These are phyloP conservation scores for Aspergillus oerlinghausenensis DNA, from an alignment of 2,329 filamentous ascomycete species.

Conservation along the genomic window DNA sequence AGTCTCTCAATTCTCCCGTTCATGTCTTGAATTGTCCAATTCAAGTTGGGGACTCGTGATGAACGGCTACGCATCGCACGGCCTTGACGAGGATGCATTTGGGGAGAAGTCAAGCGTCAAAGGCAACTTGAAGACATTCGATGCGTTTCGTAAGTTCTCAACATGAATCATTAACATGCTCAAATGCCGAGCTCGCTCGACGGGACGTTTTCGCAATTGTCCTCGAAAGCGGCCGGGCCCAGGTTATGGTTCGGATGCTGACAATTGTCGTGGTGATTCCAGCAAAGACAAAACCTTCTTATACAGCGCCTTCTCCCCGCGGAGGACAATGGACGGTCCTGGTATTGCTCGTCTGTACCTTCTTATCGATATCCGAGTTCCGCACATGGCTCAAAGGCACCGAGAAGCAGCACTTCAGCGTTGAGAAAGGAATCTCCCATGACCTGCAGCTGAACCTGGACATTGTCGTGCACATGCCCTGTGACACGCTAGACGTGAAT, in stretches of 20 bases:
- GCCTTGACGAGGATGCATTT: slow-evolving; percentile 74
- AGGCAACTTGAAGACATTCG: slow-evolving; percentile 71
- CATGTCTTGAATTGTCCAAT: slow-evolving; percentile 22
- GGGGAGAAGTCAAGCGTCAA: slow-evolving; percentile 60
- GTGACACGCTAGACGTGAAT: slow-evolving; percentile 85
- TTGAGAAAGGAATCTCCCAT: slow-evolving; percentile 86
- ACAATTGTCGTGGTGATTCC: slow-evolving; percentile 7
- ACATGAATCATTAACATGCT: not conserved
- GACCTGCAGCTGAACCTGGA: slow-evolving; percentile 93
- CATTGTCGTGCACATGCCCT: slow-evolving; percentile 84
- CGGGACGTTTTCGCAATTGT: not conserved
- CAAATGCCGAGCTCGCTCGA: too few species aligned
- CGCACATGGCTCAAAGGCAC: slow-evolving; percentile 76
- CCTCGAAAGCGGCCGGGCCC: too few species aligned
- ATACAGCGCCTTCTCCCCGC: slow-evolving; percentile 74
- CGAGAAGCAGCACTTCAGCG: slow-evolving; percentile 84
- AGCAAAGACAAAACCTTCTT: slow-evolving; percentile 96
- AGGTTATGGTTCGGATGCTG: not conserved
- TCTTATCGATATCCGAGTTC: slow-evolving; percentile 75
- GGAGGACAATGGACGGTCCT: slow-evolving; percentile 92
- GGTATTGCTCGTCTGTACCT: slow-evolving; percentile 67
- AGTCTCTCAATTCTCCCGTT: slow-evolving; percentile 12
- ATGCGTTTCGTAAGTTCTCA: slow-evolving; percentile 79
- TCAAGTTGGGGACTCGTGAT: slow-evolving; percentile 45
- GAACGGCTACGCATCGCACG: slow-evolving; percentile 71